Evolutionary conservation across 352 stramenopile species (phyloP).

Genomic region (Peronospora farinosa): DNA sequence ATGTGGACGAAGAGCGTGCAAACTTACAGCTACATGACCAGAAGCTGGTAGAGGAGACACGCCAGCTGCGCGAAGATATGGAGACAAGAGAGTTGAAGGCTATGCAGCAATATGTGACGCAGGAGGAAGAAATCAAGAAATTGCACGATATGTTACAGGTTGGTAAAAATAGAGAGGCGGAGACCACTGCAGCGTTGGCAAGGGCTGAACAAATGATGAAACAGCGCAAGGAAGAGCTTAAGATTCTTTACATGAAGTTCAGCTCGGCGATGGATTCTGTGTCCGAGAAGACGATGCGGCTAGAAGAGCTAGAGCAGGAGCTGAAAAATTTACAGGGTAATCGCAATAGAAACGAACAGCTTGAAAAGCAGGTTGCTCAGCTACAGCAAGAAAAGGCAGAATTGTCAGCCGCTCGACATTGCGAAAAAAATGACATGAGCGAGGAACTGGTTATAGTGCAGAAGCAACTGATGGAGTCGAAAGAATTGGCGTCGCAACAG

Average conservation of each 20-base stretch:
- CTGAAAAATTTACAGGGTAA: constrained; percentile 12
- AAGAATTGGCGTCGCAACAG: constrained; percentile 11
- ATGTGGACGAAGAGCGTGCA: constrained; percentile 28
- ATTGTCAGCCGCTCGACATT: constrained; percentile 12
- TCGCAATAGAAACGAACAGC: constrained; percentile 6
- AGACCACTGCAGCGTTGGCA: constrained; percentile 9
- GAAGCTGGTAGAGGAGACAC: constrained; percentile 23
- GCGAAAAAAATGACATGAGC: constrained; percentile 6
- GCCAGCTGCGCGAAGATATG: constrained; percentile 16
- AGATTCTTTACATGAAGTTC: constrained; percentile 34
- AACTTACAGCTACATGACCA: constrained; percentile 24
- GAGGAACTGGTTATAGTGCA: constrained; percentile 22
- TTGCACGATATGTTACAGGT: constrained; percentile 28
- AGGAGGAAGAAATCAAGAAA: constrained; percentile 27
- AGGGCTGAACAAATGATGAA: constrained; percentile 11
- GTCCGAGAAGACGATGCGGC: constrained; percentile 32
- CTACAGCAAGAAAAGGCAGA: constrained; percentile 21
- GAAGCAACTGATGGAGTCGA: constrained; percentile 20
- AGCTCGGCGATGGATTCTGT: constrained; percentile 29
- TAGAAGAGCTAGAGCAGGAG: constrained; percentile 33
- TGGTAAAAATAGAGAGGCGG: constrained; percentile 12
- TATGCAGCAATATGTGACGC: constrained; percentile 13
- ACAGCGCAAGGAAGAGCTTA: constrained; percentile 27
- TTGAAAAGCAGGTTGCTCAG: constrained; percentile 24
- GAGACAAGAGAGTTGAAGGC: constrained; percentile 19